These are phyloP conservation scores for Aureobasidium pullulans DNA, from an alignment of 2,329 filamentous ascomycete species.

Conservation along the genomic window DNA sequence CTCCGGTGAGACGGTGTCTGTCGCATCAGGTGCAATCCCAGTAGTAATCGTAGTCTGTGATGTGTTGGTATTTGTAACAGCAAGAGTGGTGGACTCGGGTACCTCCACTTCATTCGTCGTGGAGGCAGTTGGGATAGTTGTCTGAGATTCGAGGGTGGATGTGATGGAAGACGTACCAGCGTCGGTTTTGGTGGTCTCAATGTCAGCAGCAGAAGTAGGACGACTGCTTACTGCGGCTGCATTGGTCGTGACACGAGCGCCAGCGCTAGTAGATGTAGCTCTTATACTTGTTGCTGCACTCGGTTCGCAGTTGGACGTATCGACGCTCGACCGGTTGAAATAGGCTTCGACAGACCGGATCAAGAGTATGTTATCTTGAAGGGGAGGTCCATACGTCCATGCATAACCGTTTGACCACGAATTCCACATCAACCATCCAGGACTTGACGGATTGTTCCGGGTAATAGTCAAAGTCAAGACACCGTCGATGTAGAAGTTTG, in stretches of 20 bases:
- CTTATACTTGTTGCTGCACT: background rate
- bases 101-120: background rate
- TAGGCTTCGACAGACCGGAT: constrained; percentile 69
- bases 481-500: constrained; percentile 65
- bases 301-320: background rate
- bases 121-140: background rate
- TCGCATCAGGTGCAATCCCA: background rate
- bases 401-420: constrained; percentile 53
- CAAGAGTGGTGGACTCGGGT: background rate
- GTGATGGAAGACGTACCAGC: background rate
- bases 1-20: too few species aligned
- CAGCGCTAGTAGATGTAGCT: background rate
- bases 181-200: background rate
- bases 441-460: constrained; percentile 39
- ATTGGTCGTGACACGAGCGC: background rate
- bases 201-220: background rate
- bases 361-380: constrained; percentile 53
- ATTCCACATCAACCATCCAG: constrained; percentile 62
- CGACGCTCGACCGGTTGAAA: constrained; percentile 49
- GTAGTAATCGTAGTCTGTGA: background rate
- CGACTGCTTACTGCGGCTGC: background rate
- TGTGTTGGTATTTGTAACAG: background rate
- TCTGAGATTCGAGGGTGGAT: background rate
- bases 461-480: constrained; percentile 48
- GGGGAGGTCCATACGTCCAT: constrained; percentile 67